Evolutionary conservation across 441 rosid species (phyloP), one percentile per base, ranked within the genome.

Genomic region (Rhodomyrtus psidioides): DNA sequence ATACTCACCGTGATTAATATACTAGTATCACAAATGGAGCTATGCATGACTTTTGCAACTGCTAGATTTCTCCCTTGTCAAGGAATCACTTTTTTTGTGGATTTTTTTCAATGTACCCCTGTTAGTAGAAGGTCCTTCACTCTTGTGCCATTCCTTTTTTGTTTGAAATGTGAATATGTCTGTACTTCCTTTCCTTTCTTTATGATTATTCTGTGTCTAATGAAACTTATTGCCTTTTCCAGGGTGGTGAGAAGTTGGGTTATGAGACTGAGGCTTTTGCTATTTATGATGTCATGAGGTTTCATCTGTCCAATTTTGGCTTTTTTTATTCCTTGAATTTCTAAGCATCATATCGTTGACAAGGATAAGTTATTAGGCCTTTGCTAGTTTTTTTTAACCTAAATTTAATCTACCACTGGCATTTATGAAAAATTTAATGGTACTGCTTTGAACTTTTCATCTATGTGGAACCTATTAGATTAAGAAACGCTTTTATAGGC

Each of bases 181-280:
- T 12, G 24, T 59, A 23, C 54, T 44, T 16, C 9, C 14, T 51
- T 62, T 49, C 56, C 16, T 53, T 62, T 21, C 62, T 44, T 60
- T 26, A 55, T 56, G 42, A 82, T 82, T 62, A 21, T 70, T 24
- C 44, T 51, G 55, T 85, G 6, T 30, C 51, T 46, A 46, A 24
- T 83, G 28, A 30, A 60, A 83, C 46, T 86, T 65, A 34, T 86
- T 83, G 14, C 44, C 85, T 70, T 86, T 88, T 83, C 56, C 92
- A 92, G 95, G 94, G 90, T n/a, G 92, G 92, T 3, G 89, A 88
- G 89, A 94, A 94, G 92, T 87, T 94, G 93, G 94, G 98, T 85
- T 93, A 96, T 90, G 98, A 97, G 89, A 92, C 96, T 26, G 98
- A 96, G 90, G 98, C 98, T 83, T 93, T 97, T 85, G 97, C 97